Base-by-base conservation (phyloP, 139 green algal species). In the Volvox reticuliferus region DNA sequence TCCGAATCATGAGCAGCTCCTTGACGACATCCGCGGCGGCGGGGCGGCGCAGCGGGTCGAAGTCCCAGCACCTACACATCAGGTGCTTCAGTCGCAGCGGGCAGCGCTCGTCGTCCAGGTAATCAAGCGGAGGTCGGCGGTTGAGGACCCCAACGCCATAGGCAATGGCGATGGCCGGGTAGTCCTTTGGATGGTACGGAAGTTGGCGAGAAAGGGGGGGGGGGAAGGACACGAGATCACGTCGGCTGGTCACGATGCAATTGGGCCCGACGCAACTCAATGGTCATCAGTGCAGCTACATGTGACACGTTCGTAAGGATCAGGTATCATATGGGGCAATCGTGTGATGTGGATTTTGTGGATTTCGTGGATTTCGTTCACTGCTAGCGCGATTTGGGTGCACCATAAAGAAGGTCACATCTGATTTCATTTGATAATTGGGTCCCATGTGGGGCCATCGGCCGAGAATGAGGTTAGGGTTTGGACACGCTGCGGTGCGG, bases 41-140 rank as follows among this genome's bases (percentile, higher is more conserved):
- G 14, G 82, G 82, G n/a, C 82, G 82, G 3, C 62, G 30, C 62
- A 18, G 6, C 32, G 82, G 82, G 82, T 88, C 82, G 17, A 22
- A 2, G 33, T 88, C 82, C 82, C 82, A 88, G 82, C 82, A 88
- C 30, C 18, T 24, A 22, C n/a, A 18, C 20, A 88, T 19, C 63
- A 88, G 82, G 32, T 62, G 19, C 32, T 28, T 73, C 62, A 88
- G 63, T 30, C 32, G 30, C 20, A 35, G 30, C 32, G 82, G 82
- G 63, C 82, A 88, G 63, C 82, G 82, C 32, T 21, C 16, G 62
- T 32, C 32, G n/a, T 21, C 19, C 32, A 77, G 32, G 12, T 37
- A 22, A 1, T 78, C n/a, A 33, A 78, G 63, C 17, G 62, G 63
- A 5, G 35, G 82, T 28, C 82, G 82, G 32, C 61, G 6, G 5